These are phyloP conservation scores for Nakazawaea laoshanensis DNA, from an alignment of 805 yeast species.

Conservation along the genomic window DNA sequence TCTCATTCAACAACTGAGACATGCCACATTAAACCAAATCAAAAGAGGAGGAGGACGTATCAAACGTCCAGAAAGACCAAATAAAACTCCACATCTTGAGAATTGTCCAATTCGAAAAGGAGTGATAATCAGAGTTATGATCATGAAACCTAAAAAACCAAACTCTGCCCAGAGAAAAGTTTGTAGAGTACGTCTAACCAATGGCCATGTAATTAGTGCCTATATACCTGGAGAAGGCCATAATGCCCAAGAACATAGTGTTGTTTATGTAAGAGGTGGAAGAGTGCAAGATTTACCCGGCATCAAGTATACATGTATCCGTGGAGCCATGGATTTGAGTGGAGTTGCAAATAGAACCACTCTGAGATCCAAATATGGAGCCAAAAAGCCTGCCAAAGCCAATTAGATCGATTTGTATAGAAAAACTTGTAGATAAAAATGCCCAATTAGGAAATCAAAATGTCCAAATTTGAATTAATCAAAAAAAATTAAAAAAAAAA, in stretches of 20 bases:
- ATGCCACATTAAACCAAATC: constrained; percentile 73
- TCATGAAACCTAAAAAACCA: constrained; percentile 95
- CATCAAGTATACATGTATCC: constrained; percentile 85
- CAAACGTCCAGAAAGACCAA: constrained; percentile 26
- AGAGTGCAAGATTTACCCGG: constrained; percentile 98
- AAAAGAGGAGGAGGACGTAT: constrained; percentile 51
- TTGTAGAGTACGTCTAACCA: constrained; percentile 86
- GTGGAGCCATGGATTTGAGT: constrained; percentile 89
- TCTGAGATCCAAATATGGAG: constrained; percentile 91
- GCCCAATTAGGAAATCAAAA: too few relatives aligned
- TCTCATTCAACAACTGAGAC: constrained; percentile 33
- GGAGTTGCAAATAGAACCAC: constrained; percentile 92
- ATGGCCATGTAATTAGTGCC: constrained; percentile 83
- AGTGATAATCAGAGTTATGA: constrained; percentile 89
- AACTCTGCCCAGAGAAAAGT: constrained; percentile 97
- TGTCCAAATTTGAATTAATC: neutral
- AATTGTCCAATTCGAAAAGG: constrained; percentile 86
- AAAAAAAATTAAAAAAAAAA: neutral
- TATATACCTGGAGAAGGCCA: constrained; percentile 99
- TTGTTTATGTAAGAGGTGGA: constrained; percentile 96
- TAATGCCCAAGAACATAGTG: constrained; percentile 95
- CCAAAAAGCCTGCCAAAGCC: constrained; percentile 62
- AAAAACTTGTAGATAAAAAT: neutral
- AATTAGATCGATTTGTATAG: neutral
- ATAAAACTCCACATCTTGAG: constrained; percentile 76